Conservation (phyloP, 2,329 filamentous ascomycete genomes). For the Pezicula neosporulosa region DNA sequence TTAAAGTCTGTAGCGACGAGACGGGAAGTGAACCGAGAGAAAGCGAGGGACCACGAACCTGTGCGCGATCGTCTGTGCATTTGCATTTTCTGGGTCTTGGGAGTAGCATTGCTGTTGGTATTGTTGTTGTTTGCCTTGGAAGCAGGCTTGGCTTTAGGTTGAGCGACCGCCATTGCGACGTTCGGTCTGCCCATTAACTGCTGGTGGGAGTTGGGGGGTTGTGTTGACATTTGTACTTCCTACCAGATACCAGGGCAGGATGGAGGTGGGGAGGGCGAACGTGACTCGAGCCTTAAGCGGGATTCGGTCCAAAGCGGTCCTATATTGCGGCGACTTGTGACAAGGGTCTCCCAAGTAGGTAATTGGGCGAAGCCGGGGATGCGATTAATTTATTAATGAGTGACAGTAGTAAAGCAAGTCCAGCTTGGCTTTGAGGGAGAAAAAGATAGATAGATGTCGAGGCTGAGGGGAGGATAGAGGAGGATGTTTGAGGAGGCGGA, state of each 20-base stretch:
- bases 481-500: constrained; percentile 12
- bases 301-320: constrained; percentile 14
- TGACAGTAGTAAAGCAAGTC: constrained; percentile 31
- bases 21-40: constrained; percentile 22
- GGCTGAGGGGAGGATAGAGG: constrained; percentile 7
- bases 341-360: constrained; percentile 21
- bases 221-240: constrained; percentile 56
- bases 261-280: constrained; percentile 24
- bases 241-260: constrained; percentile 4
- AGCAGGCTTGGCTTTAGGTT: constrained; percentile 56
- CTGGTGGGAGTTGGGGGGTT: constrained; percentile 53
- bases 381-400: constrained; percentile 39
- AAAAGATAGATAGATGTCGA: constrained; percentile 18
- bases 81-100: constrained; percentile 68
- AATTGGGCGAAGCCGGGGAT: constrained; percentile 29
- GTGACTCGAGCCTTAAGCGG: constrained; percentile 23
- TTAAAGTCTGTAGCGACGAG: constrained; percentile 24
- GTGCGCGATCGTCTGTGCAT: constrained; percentile 93
- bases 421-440: constrained; percentile 27
- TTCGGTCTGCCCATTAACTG: constrained; percentile 32
- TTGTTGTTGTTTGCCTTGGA: constrained; percentile 46
- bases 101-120: constrained; percentile 44
- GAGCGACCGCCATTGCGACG: constrained; percentile 54
- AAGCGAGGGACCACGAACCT: constrained; percentile 57
- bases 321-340: constrained; percentile 21